These are phyloP conservation scores for Termitomyces sp. DNA, from an alignment of 768 basidiomycete genomes.

Conservation along the genomic window DNA sequence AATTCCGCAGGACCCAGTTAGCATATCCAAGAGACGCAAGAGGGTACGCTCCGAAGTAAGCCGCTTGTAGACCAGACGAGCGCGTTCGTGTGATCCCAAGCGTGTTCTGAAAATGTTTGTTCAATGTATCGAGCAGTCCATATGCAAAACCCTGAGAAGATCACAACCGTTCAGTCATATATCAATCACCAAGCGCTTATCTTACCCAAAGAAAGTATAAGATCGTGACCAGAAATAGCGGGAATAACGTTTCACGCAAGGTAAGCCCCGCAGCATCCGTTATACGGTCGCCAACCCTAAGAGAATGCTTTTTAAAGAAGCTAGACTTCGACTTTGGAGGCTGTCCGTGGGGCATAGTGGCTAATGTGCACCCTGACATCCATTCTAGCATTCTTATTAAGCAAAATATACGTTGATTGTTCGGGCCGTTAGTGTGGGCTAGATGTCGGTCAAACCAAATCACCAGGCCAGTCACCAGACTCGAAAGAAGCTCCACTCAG, in stretches of 20 bases:
- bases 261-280: slow-evolving; percentile 26
- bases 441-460: slow-evolving; percentile 7
- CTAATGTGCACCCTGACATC: not conserved
- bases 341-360: slow-evolving; percentile 8
- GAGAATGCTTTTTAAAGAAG: slow-evolving; percentile 22
- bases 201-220: slow-evolving; percentile 30
- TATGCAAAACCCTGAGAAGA: slow-evolving; percentile 25
- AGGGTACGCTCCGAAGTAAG: slow-evolving; percentile 30
- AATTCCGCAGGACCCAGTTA: slow-evolving; percentile 27
- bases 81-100: slow-evolving; percentile 27
- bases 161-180: not conserved
- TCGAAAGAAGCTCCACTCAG: slow-evolving; percentile 4
- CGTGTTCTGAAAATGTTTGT: slow-evolving; percentile 29
- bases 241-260: slow-evolving; percentile 24
- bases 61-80: slow-evolving; percentile 28
- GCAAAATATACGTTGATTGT: not conserved
- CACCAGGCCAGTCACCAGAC: slow-evolving; percentile 13
- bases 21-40: slow-evolving; percentile 27
- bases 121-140: slow-evolving; percentile 27
- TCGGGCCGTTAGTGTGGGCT: slow-evolving; percentile 11
- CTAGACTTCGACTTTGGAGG: not conserved
- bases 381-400: slow-evolving; percentile 1
- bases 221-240: slow-evolving; percentile 29
- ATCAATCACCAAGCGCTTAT: not conserved
- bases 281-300: slow-evolving; percentile 25